Evolutionary conservation across 768 basidiomycete genomes (phyloP).

Genomic region (Tricholoma flavovirens): DNA sequence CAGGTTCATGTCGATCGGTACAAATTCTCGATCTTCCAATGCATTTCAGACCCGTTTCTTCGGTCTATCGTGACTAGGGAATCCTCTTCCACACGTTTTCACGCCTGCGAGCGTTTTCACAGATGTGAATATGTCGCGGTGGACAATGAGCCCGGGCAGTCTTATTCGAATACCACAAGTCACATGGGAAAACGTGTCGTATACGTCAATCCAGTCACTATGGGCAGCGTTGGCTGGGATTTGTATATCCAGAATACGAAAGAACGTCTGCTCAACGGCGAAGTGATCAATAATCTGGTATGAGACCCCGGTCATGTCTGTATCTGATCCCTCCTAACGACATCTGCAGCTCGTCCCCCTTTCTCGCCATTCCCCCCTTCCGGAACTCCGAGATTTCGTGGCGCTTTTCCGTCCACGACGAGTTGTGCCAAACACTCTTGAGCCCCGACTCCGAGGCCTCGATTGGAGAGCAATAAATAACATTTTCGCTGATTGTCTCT

Average conservation of each 20-base stretch:
- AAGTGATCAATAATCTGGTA: constrained; percentile 61
- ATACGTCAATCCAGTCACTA: constrained; percentile 81
- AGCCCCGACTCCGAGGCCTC: constrained; percentile 42
- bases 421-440: constrained; percentile 76
- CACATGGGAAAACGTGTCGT: constrained; percentile 56
- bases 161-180: constrained; percentile 30
- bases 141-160: constrained; percentile 23
- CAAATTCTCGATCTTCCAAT: constrained; percentile 64
- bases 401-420: constrained; percentile 71
- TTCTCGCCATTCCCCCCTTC: constrained; percentile 80
- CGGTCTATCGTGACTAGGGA: constrained; percentile 56
- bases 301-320: constrained; percentile 10
- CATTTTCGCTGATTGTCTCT: constrained; percentile 61
- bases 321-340: neutral
- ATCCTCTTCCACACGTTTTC: constrained; percentile 66
- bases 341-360: constrained; percentile 67
- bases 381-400: constrained; percentile 80
- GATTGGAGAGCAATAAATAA: constrained; percentile 72
- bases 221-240: constrained; percentile 49
- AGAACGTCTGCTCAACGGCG: constrained; percentile 31
- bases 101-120: constrained; percentile 85
- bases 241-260: constrained; percentile 37
- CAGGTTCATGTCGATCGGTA: constrained; percentile 92
- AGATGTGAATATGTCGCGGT: constrained; percentile 62
- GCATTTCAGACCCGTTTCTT: constrained; percentile 55